Percentiles rank a stretch among this genome's conserved stretches.
Evolutionary conservation across 2,329 filamentous ascomycete species (phyloP).

Genomic region (Neonectria coccinea): DNA sequence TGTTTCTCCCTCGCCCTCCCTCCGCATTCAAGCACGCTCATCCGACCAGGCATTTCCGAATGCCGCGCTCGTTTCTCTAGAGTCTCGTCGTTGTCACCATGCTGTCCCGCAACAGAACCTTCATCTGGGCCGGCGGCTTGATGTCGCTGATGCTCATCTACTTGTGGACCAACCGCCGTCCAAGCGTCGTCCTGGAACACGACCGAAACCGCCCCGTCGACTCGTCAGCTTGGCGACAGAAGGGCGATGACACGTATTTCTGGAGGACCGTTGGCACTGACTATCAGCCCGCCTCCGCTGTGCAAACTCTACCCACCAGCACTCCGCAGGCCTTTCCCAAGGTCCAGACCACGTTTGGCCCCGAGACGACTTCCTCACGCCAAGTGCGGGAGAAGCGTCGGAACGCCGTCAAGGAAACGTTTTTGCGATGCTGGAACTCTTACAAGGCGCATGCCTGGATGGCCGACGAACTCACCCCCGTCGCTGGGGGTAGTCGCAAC

Average conservation of each 20-base stretch:
- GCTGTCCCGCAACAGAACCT: conserved; percentile 39
- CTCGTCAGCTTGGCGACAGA: conserved; percentile 39
- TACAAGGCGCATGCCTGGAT: conserved; percentile 74
- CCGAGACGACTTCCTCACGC: conserved; percentile 41
- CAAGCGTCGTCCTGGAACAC: conserved; percentile 33
- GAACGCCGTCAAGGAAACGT: conserved; percentile 56
- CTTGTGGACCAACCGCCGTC: conserved; percentile 34
- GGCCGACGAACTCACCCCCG: conserved; percentile 71
- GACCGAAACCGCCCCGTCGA: conserved; percentile 38
- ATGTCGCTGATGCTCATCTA: conserved; percentile 40
- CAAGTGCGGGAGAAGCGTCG: conserved; percentile 50
- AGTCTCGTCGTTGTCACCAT: conserved; percentile 24
- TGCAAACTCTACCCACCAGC: conserved; percentile 48
- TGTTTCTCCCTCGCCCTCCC: too few relatives aligned
- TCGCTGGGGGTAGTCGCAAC: conserved; percentile 64
- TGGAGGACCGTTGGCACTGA: conserved; percentile 46
- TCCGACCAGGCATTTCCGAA: not conserved
- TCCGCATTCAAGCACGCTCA: not conserved
- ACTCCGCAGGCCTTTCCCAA: conserved; percentile 47
- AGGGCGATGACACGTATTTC: conserved; percentile 43
- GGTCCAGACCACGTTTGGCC: conserved; percentile 49
- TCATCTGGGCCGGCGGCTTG: conserved; percentile 36
- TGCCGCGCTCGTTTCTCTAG: not conserved
- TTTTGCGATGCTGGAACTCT: conserved; percentile 60
- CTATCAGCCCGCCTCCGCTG: conserved; percentile 43